phyloP scores from a whole-genome alignment of 2,329 filamentous ascomycete genomes.

The Verticillium klebahnii region DNA sequence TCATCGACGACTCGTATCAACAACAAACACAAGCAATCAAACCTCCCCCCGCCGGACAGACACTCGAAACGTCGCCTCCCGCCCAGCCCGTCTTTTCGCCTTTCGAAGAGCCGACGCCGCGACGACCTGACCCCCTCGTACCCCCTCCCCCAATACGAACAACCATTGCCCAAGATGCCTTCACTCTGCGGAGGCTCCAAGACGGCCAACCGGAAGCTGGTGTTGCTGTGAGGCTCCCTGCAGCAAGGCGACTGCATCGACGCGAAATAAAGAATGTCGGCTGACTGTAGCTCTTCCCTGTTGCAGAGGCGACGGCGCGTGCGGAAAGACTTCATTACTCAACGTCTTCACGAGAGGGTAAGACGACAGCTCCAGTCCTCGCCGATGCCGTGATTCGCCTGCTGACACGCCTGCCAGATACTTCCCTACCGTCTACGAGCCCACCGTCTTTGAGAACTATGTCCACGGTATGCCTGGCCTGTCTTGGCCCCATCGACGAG shows the following conservation, averaged over 20 bases:
- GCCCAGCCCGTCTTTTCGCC: not conserved
- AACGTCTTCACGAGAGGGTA: slow-evolving; percentile 99
- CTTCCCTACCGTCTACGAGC: slow-evolving; percentile 97
- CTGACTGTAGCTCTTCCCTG: slow-evolving; percentile 2
- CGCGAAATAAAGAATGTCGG: not conserved
- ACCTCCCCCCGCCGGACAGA: not conserved
- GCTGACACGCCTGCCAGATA: slow-evolving; percentile 52
- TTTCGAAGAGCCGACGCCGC: not conserved
- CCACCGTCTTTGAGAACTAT: slow-evolving; percentile 98
- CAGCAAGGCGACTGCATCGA: not conserved
- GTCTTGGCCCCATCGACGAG: not conserved
- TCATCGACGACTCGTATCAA: not conserved
- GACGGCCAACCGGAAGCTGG: slow-evolving; percentile 93
- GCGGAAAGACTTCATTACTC: slow-evolving; percentile 91
- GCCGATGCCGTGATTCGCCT: not conserved
- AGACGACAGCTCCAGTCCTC: slow-evolving; percentile 19
- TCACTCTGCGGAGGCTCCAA: slow-evolving; percentile 64
- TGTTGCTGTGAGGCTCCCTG: slow-evolving; percentile 66
- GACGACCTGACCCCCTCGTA: not conserved
- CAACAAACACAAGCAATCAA: not conserved
- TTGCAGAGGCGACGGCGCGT: slow-evolving; percentile 84
- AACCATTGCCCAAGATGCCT: slow-evolving; percentile 6
- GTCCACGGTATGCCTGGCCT: slow-evolving; percentile 70
- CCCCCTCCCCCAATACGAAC: not conserved
- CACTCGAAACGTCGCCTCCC: not conserved